Evolutionary conservation across 202 grass and related monocot species (phyloP), one percentile per base, ranked within the genome.

Genomic region (Setaria italica): DNA sequence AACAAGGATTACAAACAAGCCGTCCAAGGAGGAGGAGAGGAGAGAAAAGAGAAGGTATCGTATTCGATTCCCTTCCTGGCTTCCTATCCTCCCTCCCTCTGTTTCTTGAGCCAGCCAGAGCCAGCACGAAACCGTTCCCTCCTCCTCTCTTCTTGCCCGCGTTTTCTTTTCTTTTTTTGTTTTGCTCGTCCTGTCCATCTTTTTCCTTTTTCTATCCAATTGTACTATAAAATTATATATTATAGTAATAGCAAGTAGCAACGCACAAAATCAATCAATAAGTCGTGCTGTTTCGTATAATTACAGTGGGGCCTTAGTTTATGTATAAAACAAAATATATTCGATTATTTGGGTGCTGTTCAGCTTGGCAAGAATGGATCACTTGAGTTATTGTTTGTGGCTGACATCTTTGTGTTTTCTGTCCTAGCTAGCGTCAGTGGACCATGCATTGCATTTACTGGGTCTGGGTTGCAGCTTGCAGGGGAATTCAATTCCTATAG

Each of bases 41-140:
- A 11, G 0, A 1, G 10, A 15, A 4, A 78, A 29, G 39, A 54
- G 34, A 81, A 71, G 51, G 79, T 46, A 70, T 81, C 46, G 17
- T 51, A 83, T 73, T 73, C 70, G 70, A 73, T 73, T 73, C 70
- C 70, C 70, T 41, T 25, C 25, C 25, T 25, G 25, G 25, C 25
- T 83, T 7, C 81, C 57, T 63, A 54, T 55, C 45, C 77, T 21
- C 14, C 39, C 39, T 6, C 20, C 20, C 17, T n/a, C 16, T 62
- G 7, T 43, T 75, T 74, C 56, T 51, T 37, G 47, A 67, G 53
- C 9, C 45, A 19, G 64, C 35, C 67, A 42, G 19, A 25, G 2
- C 13, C 19, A 74, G 41, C 30, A 80, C 19, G 41, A 74, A 88
- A 88, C 50, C 60, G 71, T 74, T 42, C 49, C 41, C 21, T 34